Evolutionary conservation across 345 rosid species (phyloP).

Genomic region (Populus tremula): DNA sequence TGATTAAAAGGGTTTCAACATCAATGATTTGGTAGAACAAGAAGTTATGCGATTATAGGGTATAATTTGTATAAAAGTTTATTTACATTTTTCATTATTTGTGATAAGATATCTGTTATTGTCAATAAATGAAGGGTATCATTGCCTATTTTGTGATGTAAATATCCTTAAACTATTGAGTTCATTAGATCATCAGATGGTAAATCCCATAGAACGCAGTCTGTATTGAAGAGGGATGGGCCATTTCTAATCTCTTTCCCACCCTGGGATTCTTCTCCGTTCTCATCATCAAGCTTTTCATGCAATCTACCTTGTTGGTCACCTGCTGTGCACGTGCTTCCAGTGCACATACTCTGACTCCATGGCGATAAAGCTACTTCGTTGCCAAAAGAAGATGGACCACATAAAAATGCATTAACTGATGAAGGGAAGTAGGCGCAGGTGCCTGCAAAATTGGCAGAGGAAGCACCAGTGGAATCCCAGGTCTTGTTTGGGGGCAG

Average conservation of each 20-base stretch:
- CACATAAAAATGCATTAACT: constrained; percentile 39
- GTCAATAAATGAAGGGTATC: not conserved
- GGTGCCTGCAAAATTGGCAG: constrained; percentile 38
- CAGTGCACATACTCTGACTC: constrained; percentile 53
- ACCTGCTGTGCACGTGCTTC: constrained; percentile 50
- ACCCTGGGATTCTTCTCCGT: constrained; percentile 46
- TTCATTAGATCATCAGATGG: constrained; percentile 69
- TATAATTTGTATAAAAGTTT: constrained; percentile 18
- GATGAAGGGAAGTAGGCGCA: constrained; percentile 34
- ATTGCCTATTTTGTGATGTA: not conserved
- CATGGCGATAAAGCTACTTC: constrained; percentile 63
- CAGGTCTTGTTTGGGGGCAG: constrained; percentile 39
- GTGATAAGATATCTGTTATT: not conserved
- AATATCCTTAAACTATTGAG: constrained; percentile 39
- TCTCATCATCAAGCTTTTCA: constrained; percentile 41
- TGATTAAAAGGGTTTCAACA: not conserved
- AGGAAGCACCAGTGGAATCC: constrained; percentile 29
- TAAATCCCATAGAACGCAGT: constrained; percentile 81
- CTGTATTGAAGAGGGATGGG: constrained; percentile 56
- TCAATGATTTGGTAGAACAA: constrained; percentile 15
- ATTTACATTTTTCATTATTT: constrained; percentile 37
- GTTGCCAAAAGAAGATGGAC: constrained; percentile 37
- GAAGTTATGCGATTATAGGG: not conserved
- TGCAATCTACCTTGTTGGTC: constrained; percentile 37
- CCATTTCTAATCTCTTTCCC: constrained; percentile 49